Evolutionary conservation across 2,329 filamentous ascomycete genomes (phyloP).

Genomic region (Colletotrichum trifolii): DNA sequence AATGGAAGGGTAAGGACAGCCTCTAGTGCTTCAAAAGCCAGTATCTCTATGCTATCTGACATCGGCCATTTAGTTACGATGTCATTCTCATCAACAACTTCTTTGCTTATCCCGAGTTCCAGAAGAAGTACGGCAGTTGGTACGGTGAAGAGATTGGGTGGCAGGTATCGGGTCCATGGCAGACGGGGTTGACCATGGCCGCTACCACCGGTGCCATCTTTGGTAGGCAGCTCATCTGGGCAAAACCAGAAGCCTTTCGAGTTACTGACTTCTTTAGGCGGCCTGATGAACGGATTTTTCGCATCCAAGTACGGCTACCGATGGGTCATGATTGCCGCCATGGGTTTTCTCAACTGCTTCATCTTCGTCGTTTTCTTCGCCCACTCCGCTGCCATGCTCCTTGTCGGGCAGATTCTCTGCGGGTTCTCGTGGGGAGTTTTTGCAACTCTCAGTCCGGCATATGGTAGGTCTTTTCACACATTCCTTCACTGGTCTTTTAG

Average conservation of each 20-base stretch:
- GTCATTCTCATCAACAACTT: conserved; percentile 53
- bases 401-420: conserved; percentile 59
- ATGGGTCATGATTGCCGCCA: conserved; percentile 51
- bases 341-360: conserved; percentile 48
- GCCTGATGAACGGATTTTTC: conserved; percentile 54
- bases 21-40: neutral
- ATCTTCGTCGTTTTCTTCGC: conserved; percentile 63
- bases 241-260: neutral
- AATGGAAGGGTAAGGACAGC: conserved; percentile 60
- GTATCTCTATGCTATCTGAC: neutral
- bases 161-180: conserved; percentile 62
- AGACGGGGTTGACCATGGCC: conserved; percentile 60
- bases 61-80: conserved; percentile 6
- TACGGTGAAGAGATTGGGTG: conserved; percentile 49
- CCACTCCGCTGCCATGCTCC: conserved; percentile 52
- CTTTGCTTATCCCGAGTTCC: conserved; percentile 54
- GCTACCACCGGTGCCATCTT: conserved; percentile 50
- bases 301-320: conserved; percentile 56
- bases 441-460: conserved; percentile 54
- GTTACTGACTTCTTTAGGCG: conserved; percentile 38
- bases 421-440: conserved; percentile 58
- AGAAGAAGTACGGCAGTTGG: conserved; percentile 52
- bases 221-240: neutral
- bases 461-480: conserved; percentile 40
- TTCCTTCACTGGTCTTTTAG: neutral